Evolutionary conservation across 768 basidiomycete species (phyloP).

Genomic region (Piloderma croceum): DNA sequence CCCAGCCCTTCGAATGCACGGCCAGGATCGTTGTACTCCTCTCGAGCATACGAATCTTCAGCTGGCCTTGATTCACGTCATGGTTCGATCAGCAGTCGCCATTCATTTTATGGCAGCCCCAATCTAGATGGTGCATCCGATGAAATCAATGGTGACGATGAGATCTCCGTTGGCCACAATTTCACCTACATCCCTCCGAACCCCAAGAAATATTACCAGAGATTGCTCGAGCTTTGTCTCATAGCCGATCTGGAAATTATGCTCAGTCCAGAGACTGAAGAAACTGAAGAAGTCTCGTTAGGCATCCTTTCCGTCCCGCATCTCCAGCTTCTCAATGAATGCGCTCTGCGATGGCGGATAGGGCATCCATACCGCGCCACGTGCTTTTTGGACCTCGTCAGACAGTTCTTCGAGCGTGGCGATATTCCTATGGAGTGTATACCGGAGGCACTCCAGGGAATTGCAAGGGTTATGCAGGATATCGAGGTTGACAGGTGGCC

Average conservation of each 20-base stretch:
- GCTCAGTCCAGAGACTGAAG: constrained; percentile 85
- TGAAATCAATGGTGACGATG: constrained; percentile 56
- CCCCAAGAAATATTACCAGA: constrained; percentile 78
- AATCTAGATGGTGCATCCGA: constrained; percentile 31
- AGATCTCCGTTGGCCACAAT: constrained; percentile 63
- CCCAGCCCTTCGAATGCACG: constrained; percentile 36
- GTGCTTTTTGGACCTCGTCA: constrained; percentile 82
- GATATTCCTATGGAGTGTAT: constrained; percentile 94
- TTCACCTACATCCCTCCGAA: constrained; percentile 92
- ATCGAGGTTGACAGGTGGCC: constrained; percentile 74
- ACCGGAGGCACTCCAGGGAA: constrained; percentile 76
- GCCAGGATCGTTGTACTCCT: constrained; percentile 54
- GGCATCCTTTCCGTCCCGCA: constrained; percentile 81
- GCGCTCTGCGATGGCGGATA: constrained; percentile 87
- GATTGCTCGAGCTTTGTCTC: constrained; percentile 78
- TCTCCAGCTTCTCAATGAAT: constrained; percentile 80
- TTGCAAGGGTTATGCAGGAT: constrained; percentile 67
- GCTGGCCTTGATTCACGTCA: constrained; percentile 39
- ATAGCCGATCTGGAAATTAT: constrained; percentile 83
- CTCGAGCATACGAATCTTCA: constrained; percentile 26
- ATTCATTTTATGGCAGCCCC: constrained; percentile 44
- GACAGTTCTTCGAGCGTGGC: constrained; percentile 79
- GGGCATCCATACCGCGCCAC: constrained; percentile 69
- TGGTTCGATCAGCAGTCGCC: constrained; percentile 61
- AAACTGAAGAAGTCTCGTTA: constrained; percentile 91